A percentile compares a stretch with the other conserved stretches of the same genome.
These are phyloP conservation scores for Catunica adiposa DNA, from an alignment of 2,329 filamentous ascomycete species.

Conservation along the genomic window DNA sequence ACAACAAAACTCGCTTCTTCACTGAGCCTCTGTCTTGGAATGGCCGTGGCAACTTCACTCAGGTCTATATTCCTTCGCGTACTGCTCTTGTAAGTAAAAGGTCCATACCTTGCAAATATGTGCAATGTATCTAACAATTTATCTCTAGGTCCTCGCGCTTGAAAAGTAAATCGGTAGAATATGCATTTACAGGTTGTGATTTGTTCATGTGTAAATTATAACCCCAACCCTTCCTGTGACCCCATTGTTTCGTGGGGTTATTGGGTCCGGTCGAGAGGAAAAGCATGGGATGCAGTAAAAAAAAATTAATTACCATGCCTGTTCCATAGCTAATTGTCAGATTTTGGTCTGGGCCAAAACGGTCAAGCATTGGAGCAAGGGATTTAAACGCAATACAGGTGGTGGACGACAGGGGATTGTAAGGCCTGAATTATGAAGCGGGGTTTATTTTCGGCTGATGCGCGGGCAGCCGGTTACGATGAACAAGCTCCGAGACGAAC, in stretches of 20 bases:
- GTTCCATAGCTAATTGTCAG: background rate
- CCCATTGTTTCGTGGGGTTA: background rate
- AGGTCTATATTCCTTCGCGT: slow-evolving; percentile 75
- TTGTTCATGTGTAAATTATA: background rate
- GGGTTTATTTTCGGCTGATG: slow-evolving; percentile 3
- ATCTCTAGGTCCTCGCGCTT: slow-evolving; percentile 9
- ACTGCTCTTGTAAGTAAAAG: slow-evolving; percentile 55
- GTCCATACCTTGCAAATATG: too few relatives aligned
- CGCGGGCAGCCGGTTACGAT: background rate
- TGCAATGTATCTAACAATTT: background rate
- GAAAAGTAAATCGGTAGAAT: slow-evolving; percentile 2
- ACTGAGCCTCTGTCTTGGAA: slow-evolving; percentile 89
- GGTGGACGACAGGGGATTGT: background rate
- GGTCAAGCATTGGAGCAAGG: slow-evolving; percentile 1
- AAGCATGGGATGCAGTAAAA: background rate
- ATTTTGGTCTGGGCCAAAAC: background rate
- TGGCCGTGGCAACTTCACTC: slow-evolving; percentile 71
- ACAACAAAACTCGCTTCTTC: slow-evolving; percentile 73
- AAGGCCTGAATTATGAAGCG: background rate
- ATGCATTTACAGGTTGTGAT: background rate
- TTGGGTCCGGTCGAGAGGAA: background rate
- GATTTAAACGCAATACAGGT: slow-evolving; percentile 1
- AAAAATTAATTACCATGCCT: background rate
- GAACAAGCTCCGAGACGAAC: background rate
- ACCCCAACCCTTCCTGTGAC: background rate